Evolutionary conservation across 192 early-diverging fungal genomes (phyloP), one percentile per base, ranked within the genome.

Genomic region (Entomortierella lignicola): DNA sequence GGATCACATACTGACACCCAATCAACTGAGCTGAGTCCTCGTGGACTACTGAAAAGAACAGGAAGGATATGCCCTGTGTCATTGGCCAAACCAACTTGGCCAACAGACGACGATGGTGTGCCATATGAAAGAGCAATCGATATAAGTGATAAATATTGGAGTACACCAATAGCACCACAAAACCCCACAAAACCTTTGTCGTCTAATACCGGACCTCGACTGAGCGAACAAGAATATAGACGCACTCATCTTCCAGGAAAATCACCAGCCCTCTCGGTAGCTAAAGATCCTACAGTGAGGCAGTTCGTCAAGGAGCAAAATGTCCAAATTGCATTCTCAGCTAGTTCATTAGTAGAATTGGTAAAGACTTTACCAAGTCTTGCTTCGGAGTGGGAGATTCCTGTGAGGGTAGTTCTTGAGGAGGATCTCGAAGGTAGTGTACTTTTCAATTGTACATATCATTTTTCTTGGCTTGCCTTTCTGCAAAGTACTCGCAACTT

Each of bases 31-130:
- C 31, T 58, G 3, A 13, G 57, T 3, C 50, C 39, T 39, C 60
- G 75, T 13, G 75, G 75, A 15, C 23, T 79, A 2, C 15, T 79
- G 55, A 20, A 37, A 29, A 52, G 75, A 41, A 79, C 32, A 51
- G 75, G 75, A 42, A 41, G 31, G 17, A 47, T 79, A 8, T 79
- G 75, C 29, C 67, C 67, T 29, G 57, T 79, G 8, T 69, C 75
- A 4, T 18, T 79, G 23, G 39, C 62, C 15, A 69, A 60, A 29
- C 75, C 75, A 8, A 70, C 63, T 13, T 79, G 62, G 67, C 75
- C 75, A 0, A 79, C 75, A 17, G 67, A 79, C 26, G 75, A 79
- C 7, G 65, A 79, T 37, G 75, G 75, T 30, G 75, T 79, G 2
- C 75, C 75, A 0, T 60, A 54, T 27, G 75, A 79, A 15, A 69